Evolutionary conservation across 306 rosid genomes (phyloP).

Genomic region (Trifolium fragiferum): DNA sequence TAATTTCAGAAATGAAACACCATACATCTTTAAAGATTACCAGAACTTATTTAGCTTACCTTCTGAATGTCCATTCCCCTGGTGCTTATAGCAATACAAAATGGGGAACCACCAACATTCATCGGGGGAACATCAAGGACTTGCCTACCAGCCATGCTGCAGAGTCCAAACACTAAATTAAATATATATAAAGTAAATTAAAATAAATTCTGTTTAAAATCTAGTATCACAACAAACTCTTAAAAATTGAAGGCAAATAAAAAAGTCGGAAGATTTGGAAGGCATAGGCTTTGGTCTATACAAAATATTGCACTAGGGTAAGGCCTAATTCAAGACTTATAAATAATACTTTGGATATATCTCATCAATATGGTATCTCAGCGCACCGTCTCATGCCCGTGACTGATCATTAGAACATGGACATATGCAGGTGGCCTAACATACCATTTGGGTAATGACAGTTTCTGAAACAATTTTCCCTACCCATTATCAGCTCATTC

Average conservation of each 20-base stretch:
- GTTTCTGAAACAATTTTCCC: background rate
- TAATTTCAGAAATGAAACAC: background rate
- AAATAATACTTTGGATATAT: background rate
- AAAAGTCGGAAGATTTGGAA: conserved; percentile 14
- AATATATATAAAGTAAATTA: background rate
- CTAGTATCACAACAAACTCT: conserved; percentile 3
- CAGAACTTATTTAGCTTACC: conserved; percentile 52
- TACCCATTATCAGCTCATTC: background rate
- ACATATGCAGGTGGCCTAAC: background rate
- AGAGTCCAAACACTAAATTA: conserved; percentile 39
- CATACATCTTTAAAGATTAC: conserved; percentile 3
- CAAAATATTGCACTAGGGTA: conserved; percentile 14
- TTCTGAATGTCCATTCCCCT: conserved; percentile 83
- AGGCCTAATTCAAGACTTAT: background rate
- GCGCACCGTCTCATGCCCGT: background rate
- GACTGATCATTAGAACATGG: background rate
- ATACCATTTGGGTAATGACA: conserved; percentile 4
- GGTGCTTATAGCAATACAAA: conserved; percentile 73
- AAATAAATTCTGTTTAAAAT: conserved; percentile 11
- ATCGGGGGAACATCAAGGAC: conserved; percentile 76
- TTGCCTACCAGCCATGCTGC: conserved; percentile 94
- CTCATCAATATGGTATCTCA: background rate
- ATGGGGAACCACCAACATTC: conserved; percentile 74
- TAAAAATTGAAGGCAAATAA: background rate
- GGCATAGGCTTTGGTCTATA: background rate